These are phyloP conservation scores for Tetracladium marchalianum DNA, from an alignment of 495 filamentous ascomycete genomes.

Conservation along the genomic window DNA sequence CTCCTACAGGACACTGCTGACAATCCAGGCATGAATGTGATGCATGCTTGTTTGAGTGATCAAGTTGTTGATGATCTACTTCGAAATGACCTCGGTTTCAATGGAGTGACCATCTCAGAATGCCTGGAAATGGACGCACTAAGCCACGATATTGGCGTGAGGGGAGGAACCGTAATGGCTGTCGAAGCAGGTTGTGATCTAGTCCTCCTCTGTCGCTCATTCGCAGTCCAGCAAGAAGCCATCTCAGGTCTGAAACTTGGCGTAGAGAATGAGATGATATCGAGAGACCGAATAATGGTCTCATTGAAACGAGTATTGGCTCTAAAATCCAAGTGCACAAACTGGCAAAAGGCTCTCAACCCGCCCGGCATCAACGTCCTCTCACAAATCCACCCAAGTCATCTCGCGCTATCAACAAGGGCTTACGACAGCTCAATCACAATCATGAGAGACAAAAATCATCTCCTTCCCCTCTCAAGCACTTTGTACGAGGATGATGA, in stretches of 20 bases:
- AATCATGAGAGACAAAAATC: slow-evolving; percentile 72
- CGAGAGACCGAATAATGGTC: slow-evolving; percentile 59
- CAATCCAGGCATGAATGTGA: slow-evolving; percentile 55
- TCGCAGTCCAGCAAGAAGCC: slow-evolving; percentile 77
- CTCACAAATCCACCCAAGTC: slow-evolving; percentile 67
- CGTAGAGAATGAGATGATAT: slow-evolving; percentile 75
- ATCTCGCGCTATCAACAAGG: slow-evolving; percentile 66
- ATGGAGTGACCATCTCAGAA: slow-evolving; percentile 86
- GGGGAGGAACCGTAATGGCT: slow-evolving; percentile 86
- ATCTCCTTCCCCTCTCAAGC: slow-evolving; percentile 66
- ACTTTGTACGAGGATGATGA: slow-evolving; percentile 75
- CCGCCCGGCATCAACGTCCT: slow-evolving; percentile 63
- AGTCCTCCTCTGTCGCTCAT: slow-evolving; percentile 74
- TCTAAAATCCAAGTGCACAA: slow-evolving; percentile 68
- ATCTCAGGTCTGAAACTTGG: slow-evolving; percentile 76
- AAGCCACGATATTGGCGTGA: slow-evolving; percentile 84
- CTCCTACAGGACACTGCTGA: neutral
- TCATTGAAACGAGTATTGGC: slow-evolving; percentile 64
- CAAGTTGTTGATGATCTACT: slow-evolving; percentile 82
- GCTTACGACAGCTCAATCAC: slow-evolving; percentile 84
- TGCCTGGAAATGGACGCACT: slow-evolving; percentile 94
- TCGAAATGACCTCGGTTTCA: slow-evolving; percentile 71
- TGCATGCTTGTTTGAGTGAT: slow-evolving; percentile 85
- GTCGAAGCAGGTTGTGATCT: slow-evolving; percentile 87
- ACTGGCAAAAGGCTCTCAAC: slow-evolving; percentile 75